Percentiles rank a stretch among this genome's conserved stretches.
These are phyloP conservation scores for Aspergillus udagawae DNA, from an alignment of 2,329 filamentous ascomycete species.

Conservation along the genomic window DNA sequence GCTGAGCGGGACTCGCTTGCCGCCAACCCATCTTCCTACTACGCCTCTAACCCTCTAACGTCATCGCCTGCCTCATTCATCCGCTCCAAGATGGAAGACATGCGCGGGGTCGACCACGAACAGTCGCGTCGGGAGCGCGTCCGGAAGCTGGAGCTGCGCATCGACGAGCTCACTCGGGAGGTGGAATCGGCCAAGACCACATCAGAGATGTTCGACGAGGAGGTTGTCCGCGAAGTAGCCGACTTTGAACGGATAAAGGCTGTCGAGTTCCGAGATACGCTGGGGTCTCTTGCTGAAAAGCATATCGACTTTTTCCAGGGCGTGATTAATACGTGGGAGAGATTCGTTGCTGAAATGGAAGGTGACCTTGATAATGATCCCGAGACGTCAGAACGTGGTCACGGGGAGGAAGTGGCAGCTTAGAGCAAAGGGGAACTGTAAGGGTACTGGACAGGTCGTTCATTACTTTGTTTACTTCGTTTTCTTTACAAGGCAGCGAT, in stretches of 20 bases:
- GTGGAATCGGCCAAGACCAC: slow-evolving; percentile 83
- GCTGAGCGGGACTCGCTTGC: slow-evolving; percentile 77
- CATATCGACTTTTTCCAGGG: slow-evolving; percentile 83
- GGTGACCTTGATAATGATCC: slow-evolving; percentile 44
- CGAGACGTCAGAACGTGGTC: slow-evolving; percentile 18
- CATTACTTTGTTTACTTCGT: neutral
- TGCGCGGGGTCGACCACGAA: slow-evolving; percentile 94
- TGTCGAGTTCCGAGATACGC: slow-evolving; percentile 81
- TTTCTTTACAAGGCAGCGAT: neutral
- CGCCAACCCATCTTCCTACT: slow-evolving; percentile 57
- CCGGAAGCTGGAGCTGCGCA: slow-evolving; percentile 85
- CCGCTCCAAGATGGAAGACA: slow-evolving; percentile 91
- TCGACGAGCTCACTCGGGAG: slow-evolving; percentile 84
- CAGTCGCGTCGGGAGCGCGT: slow-evolving; percentile 81
- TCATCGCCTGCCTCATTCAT: slow-evolving; percentile 80
- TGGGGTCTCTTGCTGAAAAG: slow-evolving; percentile 76
- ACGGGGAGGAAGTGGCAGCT: slow-evolving; percentile 13
- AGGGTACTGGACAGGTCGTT: neutral
- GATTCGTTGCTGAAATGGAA: slow-evolving; percentile 85
- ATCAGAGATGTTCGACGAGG: slow-evolving; percentile 90
- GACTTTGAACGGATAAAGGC: slow-evolving; percentile 98
- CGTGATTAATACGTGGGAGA: slow-evolving; percentile 80
- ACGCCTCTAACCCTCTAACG: slow-evolving; percentile 49
- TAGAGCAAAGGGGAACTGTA: neutral
- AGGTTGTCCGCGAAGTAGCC: slow-evolving; percentile 85